Evolutionary conservation across 1,284 basidiomycete species (phyloP), one percentile per base, ranked within the genome.

Genomic region (Xanthoconium separans): DNA sequence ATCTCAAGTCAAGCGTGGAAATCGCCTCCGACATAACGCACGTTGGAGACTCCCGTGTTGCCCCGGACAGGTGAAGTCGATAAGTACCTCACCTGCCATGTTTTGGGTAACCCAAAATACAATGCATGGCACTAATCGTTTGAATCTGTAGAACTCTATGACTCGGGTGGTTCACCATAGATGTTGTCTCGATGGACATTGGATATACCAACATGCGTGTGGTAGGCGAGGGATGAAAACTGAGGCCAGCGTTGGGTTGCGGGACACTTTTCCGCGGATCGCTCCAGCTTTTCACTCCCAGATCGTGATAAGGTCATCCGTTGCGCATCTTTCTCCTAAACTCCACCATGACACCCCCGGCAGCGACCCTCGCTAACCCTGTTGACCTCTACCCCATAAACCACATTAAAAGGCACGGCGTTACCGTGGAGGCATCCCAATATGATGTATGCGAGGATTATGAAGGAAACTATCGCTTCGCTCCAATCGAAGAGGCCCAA

Each of bases 401-500:
- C 36, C 36, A 27, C 22, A 12, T 20, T 5, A 62, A 61, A 47
- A 65, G 63, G 45, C 42, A 46, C 18, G 51, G 18, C 4, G 2
- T 47, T 3, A 12, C 10, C 1, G 51, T 43, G 16, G 39, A 56
- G n/a, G 56, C 51, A 12, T 37, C 54, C 9, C 51, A 64, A 8
- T 60, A 63, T 16, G 59, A 70, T 45, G 56, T 69, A 34, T 52
- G 55, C 50, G 65, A 68, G 44, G 66, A 68, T 49, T 68, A 68
- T 47, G 47, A 70, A 24, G 68, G 68, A 1, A 66, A 79, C 55
- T 89, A 89, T 72, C 77, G 75, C 41, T 89, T 89, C 59, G 87
- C 86, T 6, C 85, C 85, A 5, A 87, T 89, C 58, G 79, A 87
- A 66, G 89, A 91, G 72, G 82, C 87, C 6, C 81, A 89, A 61